These are phyloP conservation scores for Dactylorhiza incarnata DNA, from an alignment of 106 monocot species.

Conservation along the genomic window DNA sequence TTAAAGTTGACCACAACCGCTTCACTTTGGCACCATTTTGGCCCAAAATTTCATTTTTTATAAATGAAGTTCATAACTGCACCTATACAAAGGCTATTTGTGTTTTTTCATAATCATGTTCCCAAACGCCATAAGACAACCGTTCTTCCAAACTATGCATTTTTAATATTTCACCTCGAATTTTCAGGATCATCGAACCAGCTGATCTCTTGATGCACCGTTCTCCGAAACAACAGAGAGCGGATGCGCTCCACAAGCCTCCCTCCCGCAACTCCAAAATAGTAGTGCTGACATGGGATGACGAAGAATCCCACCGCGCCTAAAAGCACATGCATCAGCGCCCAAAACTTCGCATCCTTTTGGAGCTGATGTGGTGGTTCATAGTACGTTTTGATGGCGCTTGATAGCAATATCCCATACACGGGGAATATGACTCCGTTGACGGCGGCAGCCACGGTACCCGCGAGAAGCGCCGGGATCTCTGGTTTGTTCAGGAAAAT, in stretches of 20 bases:
- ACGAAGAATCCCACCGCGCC: conserved; percentile 19
- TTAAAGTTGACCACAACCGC: too few relatives aligned
- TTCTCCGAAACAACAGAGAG: conserved; percentile 26
- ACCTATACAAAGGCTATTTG: too few relatives aligned
- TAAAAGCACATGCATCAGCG: conserved; percentile 29
- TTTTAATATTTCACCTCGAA: conserved; percentile 22
- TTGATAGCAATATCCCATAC: conserved; percentile 33
- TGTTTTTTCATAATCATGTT: too few relatives aligned
- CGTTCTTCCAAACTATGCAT: too few relatives aligned
- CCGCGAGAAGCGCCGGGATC: conserved; percentile 30
- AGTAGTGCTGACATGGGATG: conserved; percentile 24
- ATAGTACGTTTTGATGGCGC: conserved; percentile 35
- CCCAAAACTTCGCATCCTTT: conserved; percentile 44
- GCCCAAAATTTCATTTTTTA: neutral
- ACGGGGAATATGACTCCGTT: conserved; percentile 36
- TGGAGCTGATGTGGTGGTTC: conserved; percentile 38
- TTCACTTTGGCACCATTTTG: too few relatives aligned
- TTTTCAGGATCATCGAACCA: conserved; percentile 56
- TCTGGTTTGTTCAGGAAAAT: conserved; percentile 48
- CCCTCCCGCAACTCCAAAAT: conserved; percentile 44
- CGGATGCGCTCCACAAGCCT: conserved; percentile 39
- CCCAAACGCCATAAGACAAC: too few relatives aligned
- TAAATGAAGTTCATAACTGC: neutral
- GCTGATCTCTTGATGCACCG: conserved; percentile 42
- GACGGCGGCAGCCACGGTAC: conserved; percentile 23